These are phyloP conservation scores for Cryphonectria nitschkei DNA, from an alignment of 2,329 filamentous ascomycete species.

Conservation along the genomic window DNA sequence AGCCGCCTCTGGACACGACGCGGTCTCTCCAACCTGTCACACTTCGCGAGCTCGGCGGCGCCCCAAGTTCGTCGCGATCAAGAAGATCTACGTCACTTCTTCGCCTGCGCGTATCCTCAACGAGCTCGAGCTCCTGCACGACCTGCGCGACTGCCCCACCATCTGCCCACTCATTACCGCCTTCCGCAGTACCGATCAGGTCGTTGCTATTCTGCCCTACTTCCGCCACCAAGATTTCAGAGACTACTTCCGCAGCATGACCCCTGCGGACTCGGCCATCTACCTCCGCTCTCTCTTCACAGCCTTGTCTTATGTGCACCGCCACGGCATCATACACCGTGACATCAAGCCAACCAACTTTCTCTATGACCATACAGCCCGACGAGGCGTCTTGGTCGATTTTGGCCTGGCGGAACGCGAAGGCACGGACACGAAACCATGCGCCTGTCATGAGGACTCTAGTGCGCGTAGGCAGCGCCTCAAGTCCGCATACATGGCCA, in stretches of 20 bases:
- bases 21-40: conserved; percentile 31
- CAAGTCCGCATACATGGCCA: conserved; percentile 61
- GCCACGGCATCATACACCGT: conserved; percentile 83
- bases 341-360: conserved; percentile 99
- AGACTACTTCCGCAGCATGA: conserved; percentile 91
- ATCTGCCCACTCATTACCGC: conserved; percentile 96
- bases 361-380: conserved; percentile 80
- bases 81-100: conserved; percentile 99
- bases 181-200: conserved; percentile 93
- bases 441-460: conserved; percentile 73
- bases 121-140: conserved; percentile 90
- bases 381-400: conserved; percentile 92
- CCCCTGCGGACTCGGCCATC: conserved; percentile 80
- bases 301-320: conserved; percentile 82
- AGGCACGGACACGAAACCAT: conserved; percentile 76
- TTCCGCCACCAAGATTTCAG: conserved; percentile 96
- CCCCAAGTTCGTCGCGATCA: conserved; percentile 89
- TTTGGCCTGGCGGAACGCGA: conserved; percentile 94
- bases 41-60: conserved; percentile 37
- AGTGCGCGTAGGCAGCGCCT: conserved; percentile 64
- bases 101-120: conserved; percentile 93
- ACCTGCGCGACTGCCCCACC: conserved; percentile 78
- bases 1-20: conserved; percentile 22
- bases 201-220: conserved; percentile 92
- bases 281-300: conserved; percentile 90